A percentile compares a stretch with the other conserved stretches of the same genome.
These are phyloP conservation scores for Lasiodiplodia hormozganensis DNA, from an alignment of 2,329 filamentous ascomycete species.

Conservation along the genomic window DNA sequence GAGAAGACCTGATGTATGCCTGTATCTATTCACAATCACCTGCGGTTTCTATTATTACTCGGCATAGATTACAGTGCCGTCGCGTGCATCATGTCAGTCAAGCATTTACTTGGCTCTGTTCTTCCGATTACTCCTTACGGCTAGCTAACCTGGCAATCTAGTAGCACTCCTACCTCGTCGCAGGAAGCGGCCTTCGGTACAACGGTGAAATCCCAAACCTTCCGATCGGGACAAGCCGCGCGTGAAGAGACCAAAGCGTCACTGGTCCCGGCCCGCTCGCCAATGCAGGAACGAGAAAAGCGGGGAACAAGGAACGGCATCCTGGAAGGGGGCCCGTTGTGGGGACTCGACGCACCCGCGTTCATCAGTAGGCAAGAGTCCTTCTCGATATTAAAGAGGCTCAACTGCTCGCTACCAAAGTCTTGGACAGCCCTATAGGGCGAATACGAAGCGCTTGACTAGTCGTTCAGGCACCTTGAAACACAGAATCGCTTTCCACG, in stretches of 20 bases:
- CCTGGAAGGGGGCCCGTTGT: slow-evolving; percentile 14
- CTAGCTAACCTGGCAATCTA: neutral
- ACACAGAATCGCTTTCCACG: neutral
- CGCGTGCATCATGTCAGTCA: neutral
- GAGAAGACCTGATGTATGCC: neutral
- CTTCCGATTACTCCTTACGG: neutral
- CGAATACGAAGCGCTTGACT: slow-evolving; percentile 1
- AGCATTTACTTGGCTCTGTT: neutral
- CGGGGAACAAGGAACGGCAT: slow-evolving; percentile 10
- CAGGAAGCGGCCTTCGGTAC: neutral
- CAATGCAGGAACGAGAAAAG: slow-evolving; percentile 17
- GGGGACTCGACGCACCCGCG: slow-evolving; percentile 15
- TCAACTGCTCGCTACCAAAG: neutral
- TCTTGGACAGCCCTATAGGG: slow-evolving; percentile 6
- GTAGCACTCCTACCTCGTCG: neutral
- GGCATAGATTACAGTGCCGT: neutral
- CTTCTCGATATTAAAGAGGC: neutral
- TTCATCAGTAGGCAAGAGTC: neutral
- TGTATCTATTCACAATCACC: slow-evolving; percentile 5
- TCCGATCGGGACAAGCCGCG: slow-evolving; percentile 10
- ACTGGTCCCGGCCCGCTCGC: neutral
- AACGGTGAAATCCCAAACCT: neutral
- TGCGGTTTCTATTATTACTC: neutral
- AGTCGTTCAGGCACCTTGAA: neutral
- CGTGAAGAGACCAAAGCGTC: neutral